These are phyloP conservation scores for Pseudogymnoascus sp. DNA, from an alignment of 2,329 filamentous ascomycete genomes.

Conservation along the genomic window DNA sequence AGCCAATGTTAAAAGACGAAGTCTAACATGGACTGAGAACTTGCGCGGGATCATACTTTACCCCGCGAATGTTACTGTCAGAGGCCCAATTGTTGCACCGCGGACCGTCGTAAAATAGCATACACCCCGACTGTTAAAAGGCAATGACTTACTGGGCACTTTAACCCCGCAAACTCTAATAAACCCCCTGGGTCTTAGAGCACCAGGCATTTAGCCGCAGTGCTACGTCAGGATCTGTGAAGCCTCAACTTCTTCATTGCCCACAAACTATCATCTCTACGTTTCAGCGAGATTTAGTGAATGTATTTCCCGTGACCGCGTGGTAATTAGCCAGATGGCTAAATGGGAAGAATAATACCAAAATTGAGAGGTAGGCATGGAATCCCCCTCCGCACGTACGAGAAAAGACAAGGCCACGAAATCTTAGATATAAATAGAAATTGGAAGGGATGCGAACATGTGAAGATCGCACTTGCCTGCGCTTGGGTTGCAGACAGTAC, in stretches of 20 bases:
- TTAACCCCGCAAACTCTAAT: conserved; percentile 7
- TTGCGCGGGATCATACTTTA: neutral
- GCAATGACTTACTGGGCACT: neutral
- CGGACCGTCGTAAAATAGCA: neutral
- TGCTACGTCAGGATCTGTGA: neutral
- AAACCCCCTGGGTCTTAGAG: neutral
- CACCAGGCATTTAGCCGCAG: neutral
- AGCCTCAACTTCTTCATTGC: neutral
- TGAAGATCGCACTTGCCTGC: neutral
- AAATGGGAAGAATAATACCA: neutral
- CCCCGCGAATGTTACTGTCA: conserved; percentile 1
- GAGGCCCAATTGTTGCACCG: neutral
- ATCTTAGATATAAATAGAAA: neutral
- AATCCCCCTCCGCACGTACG: neutral
- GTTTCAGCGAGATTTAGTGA: no score
- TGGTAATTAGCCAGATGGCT: neutral
- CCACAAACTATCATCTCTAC: neutral
- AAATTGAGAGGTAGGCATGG: neutral
- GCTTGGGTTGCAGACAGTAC: no score
- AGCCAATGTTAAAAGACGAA: neutral
- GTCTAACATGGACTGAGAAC: neutral
- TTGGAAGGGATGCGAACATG: neutral
- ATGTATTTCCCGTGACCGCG: neutral
- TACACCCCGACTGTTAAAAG: neutral
- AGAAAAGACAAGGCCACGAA: neutral